Conservation (phyloP, 2,329 filamentous ascomycete genomes). For the Fusarium torreyae region DNA sequence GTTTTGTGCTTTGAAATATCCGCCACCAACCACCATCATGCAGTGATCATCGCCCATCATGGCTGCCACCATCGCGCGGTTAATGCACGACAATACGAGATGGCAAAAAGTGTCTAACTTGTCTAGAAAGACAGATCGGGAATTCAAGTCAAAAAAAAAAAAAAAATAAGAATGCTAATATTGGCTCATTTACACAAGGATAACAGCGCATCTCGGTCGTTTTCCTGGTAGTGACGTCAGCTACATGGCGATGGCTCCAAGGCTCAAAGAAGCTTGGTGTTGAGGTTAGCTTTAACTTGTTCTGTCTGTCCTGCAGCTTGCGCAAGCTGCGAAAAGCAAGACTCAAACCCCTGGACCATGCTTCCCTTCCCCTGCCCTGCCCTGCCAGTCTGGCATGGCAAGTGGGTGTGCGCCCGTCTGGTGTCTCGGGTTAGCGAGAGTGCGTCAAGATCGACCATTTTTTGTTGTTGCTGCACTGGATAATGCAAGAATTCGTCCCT, state of each 20-base stretch:
- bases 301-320: conserved; percentile 19
- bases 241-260: conserved; percentile 2
- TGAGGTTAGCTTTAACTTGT: no score
- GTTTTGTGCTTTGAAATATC: conserved; percentile 7
- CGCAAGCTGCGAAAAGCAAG: conserved; percentile 8
- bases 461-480: not conserved
- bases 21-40: conserved; percentile 25
- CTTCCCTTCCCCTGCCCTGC: conserved; percentile 11
- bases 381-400: not conserved
- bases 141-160: not conserved
- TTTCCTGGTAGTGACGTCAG: conserved; percentile 46
- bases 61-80: conserved; percentile 5
- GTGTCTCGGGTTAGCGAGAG: conserved; percentile 31
- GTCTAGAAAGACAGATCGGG: conserved; percentile 11
- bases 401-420: conserved; percentile 32
- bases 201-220: conserved; percentile 26
- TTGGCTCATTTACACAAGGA: conserved; percentile 26
- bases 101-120: conserved; percentile 11
- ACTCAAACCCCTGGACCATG: not conserved
- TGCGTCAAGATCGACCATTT: conserved; percentile 25
- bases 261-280: conserved; percentile 6
- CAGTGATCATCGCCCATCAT: conserved; percentile 16
- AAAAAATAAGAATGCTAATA: conserved; percentile 10
- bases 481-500: conserved; percentile 5
- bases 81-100: conserved; percentile 25